Percentiles rank a stretch among this genome's conserved stretches.
Evolutionary conservation across 441 rosid species (phyloP).

Genomic region (Dalechampia spathulata): DNA sequence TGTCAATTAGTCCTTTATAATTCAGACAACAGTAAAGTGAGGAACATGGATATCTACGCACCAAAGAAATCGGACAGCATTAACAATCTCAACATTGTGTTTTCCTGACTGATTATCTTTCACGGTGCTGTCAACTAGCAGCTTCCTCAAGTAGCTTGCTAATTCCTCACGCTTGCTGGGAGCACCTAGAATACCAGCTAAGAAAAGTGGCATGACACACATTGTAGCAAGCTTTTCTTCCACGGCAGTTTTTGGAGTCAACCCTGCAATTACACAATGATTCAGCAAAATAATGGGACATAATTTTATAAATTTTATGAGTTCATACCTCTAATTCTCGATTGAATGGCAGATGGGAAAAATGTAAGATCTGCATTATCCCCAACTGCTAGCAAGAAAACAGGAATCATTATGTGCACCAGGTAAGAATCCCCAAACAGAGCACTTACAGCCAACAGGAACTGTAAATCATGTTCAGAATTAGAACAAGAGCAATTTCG

Average conservation of each 20-base stretch:
- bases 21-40: constrained; percentile 3
- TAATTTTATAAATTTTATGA: constrained; percentile 9
- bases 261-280: constrained; percentile 45
- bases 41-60: constrained; percentile 25
- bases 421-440: constrained; percentile 73
- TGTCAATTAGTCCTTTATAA: constrained; percentile 16
- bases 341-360: constrained; percentile 48
- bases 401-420: constrained; percentile 75
- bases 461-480: constrained; percentile 42
- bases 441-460: constrained; percentile 68
- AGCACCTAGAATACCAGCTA: constrained; percentile 93
- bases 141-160: constrained; percentile 66
- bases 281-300: constrained; percentile 12
- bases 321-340: constrained; percentile 63
- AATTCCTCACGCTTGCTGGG: constrained; percentile 64
- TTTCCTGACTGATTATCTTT: constrained; percentile 52
- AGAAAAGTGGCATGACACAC: constrained; percentile 80
- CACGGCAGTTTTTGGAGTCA: constrained; percentile 76
- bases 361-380: constrained; percentile 65
- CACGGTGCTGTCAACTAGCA: constrained; percentile 46
- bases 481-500: constrained; percentile 19
- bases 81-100: constrained; percentile 48
- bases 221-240: constrained; percentile 67
- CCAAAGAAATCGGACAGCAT: constrained; percentile 97
- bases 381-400: constrained; percentile 80